These are phyloP conservation scores for Pinus taeda DNA, from an alignment of 75 land plant genomes.

Conservation along the genomic window DNA sequence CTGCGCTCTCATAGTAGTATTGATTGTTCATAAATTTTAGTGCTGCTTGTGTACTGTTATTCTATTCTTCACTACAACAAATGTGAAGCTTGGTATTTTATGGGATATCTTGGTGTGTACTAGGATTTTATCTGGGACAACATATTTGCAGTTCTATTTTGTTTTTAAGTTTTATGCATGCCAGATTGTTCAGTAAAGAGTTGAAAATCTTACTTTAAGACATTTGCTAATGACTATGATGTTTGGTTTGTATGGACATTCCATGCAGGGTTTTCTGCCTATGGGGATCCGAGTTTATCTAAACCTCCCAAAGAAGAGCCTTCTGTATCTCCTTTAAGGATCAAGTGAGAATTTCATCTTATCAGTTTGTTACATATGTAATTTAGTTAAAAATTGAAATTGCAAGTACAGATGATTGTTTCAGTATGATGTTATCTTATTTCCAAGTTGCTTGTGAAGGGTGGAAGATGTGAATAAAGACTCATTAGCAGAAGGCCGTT, in stretches of 20 bases:
- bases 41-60: too few species aligned
- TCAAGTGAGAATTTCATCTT: slow-evolving; percentile 59
- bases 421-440: not conserved
- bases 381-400: not conserved
- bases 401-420: not conserved
- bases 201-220: not conserved
- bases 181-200: not conserved
- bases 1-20: too few species aligned
- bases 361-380: not conserved
- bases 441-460: slow-evolving; percentile 21
- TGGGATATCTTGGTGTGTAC: too few species aligned
- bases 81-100: too few species aligned
- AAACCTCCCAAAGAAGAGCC: slow-evolving; percentile 69
- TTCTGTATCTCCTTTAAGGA: slow-evolving; percentile 72
- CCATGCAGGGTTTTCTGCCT: slow-evolving; percentile 27
- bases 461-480: slow-evolving; percentile 57
- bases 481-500: slow-evolving; percentile 39
- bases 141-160: not conserved
- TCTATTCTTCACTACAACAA: too few species aligned
- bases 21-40: too few species aligned
- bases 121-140: not conserved
- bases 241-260: not conserved
- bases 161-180: not conserved
- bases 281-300: slow-evolving; percentile 32
- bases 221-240: not conserved